Evolutionary conservation across 306 rosid species (phyloP).

Genomic region (Acacia melanoxylon): DNA sequence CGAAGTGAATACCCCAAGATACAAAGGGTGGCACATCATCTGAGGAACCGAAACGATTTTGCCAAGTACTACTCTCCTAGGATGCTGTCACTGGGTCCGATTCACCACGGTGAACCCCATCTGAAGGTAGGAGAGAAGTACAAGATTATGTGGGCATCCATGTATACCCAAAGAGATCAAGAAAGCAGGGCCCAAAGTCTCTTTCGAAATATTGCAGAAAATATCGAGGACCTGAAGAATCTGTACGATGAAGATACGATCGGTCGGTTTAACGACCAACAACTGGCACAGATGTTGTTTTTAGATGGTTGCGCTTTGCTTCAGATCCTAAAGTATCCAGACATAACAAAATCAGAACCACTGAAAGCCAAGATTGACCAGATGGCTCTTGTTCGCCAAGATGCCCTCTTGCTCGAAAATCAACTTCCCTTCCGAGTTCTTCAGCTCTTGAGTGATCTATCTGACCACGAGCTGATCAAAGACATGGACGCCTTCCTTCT

Average conservation of each 20-base stretch:
- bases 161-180: not conserved
- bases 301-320: not conserved
- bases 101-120: not conserved
- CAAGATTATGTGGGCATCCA: not conserved
- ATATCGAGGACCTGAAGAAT: not conserved
- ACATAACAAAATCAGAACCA: too few species aligned
- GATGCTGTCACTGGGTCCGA: slow-evolving; percentile 19
- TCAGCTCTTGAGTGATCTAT: not conserved
- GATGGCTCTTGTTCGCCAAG: not conserved
- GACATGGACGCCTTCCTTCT: not conserved
- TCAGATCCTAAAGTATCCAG: not conserved
- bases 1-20: not conserved
- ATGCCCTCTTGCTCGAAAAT: not conserved
- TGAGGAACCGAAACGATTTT: not conserved
- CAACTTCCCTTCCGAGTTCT: not conserved
- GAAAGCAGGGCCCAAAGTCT: not conserved
- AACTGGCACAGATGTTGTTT: not conserved
- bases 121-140: slow-evolving; percentile 6
- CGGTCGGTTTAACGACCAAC: not conserved
- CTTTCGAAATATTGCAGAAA: not conserved
- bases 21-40: slow-evolving; percentile 14
- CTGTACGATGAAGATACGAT: slow-evolving; percentile 3
- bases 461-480: fast-evolving
- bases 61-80: not conserved
- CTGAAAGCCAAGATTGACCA: not conserved